These are phyloP conservation scores for Borovskyia barvae DNA, from an alignment of 208 protist genomes.

Conservation along the genomic window DNA sequence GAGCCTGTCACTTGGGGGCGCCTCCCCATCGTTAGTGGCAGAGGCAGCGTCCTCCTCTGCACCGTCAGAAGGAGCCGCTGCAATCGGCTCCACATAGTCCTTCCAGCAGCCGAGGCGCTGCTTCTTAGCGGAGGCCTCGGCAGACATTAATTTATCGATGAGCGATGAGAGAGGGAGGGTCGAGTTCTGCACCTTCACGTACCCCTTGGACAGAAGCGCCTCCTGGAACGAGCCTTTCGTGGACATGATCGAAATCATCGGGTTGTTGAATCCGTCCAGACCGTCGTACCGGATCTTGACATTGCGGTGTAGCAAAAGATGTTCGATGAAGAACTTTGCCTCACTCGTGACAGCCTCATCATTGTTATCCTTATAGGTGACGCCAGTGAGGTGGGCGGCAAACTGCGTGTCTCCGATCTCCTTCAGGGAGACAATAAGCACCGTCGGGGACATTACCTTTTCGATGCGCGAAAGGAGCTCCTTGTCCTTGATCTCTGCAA, in stretches of 20 bases:
- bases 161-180: slow-evolving; percentile 49
- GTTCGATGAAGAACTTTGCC: slow-evolving; percentile 74
- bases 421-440: slow-evolving; percentile 51
- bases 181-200: slow-evolving; percentile 60
- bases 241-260: slow-evolving; percentile 80
- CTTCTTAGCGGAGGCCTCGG: slow-evolving; percentile 57
- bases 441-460: slow-evolving; percentile 58
- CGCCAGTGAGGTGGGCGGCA: slow-evolving; percentile 72
- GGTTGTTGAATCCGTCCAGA: slow-evolving; percentile 70
- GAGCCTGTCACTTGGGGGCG: background rate
- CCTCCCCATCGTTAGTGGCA: background rate
- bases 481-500: slow-evolving; percentile 49
- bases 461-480: slow-evolving; percentile 72
- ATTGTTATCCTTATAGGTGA: slow-evolving; percentile 68
- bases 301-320: slow-evolving; percentile 79
- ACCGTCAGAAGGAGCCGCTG: background rate
- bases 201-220: slow-evolving; percentile 78
- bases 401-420: slow-evolving; percentile 62
- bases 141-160: slow-evolving; percentile 45
- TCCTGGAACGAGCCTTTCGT: slow-evolving; percentile 82
- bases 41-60: slow-evolving; percentile 7
- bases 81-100: slow-evolving; percentile 40
- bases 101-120: slow-evolving; percentile 68
- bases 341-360: slow-evolving; percentile 31
- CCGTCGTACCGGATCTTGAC: slow-evolving; percentile 80